Evolutionary conservation across 2,329 filamentous ascomycete genomes (phyloP).

Genomic region (Scortechinia acanthostroma): DNA sequence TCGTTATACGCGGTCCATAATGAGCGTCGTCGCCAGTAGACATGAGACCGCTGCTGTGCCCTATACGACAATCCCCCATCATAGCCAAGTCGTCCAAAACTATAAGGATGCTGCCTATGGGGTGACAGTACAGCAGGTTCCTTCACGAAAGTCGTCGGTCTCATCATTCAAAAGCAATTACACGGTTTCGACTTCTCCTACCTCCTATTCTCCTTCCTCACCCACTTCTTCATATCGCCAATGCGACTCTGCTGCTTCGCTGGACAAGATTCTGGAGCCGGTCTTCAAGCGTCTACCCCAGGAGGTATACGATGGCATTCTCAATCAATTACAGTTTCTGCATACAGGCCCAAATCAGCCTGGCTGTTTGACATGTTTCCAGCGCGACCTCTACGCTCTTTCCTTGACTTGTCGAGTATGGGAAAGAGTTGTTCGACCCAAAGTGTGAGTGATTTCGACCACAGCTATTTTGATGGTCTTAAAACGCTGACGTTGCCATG

Average conservation of each 20-base stretch:
- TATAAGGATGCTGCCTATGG: background rate
- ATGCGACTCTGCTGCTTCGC: background rate
- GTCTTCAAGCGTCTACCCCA: background rate
- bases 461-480: constrained; percentile 6
- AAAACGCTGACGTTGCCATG: background rate
- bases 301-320: background rate
- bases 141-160: background rate
- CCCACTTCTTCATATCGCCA: background rate
- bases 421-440: constrained; percentile 38
- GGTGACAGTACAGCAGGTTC: background rate
- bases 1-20: too few relatives aligned
- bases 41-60: background rate
- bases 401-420: constrained; percentile 45
- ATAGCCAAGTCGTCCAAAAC: too few relatives aligned
- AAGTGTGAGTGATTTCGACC: constrained; percentile 29
- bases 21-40: background rate
- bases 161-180: background rate
- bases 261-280: background rate
- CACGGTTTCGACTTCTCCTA: background rate
- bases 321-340: background rate
- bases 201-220: background rate
- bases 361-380: constrained; percentile 41
- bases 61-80: background rate
- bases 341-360: background rate
- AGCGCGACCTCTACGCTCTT: constrained; percentile 41